Percentiles rank a stretch among this genome's conserved stretches.
phyloP scores from a whole-genome alignment of 257 asterid species.

The Datura wrightii region DNA sequence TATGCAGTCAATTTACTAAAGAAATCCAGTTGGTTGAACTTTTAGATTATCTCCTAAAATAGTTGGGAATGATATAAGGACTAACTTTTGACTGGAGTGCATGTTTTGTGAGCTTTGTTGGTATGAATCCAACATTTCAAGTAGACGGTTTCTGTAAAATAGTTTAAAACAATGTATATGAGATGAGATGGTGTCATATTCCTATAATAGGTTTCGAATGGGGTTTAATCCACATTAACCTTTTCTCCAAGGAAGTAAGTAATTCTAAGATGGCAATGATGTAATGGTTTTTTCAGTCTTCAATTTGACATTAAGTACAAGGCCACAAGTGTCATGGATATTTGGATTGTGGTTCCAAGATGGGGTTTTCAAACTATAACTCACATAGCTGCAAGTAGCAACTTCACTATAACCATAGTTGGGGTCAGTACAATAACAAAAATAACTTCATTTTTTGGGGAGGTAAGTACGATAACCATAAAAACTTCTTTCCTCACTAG shows the following conservation, averaged over 20 bases:
- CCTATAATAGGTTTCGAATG: background rate
- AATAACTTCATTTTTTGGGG: background rate
- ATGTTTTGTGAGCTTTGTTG: background rate
- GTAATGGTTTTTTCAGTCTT: background rate
- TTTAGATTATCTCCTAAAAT: background rate
- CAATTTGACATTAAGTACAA: constrained; percentile 5
- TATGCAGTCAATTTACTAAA: background rate
- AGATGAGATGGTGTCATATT: background rate
- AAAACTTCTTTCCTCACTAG: background rate
- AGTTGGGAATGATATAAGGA: background rate
- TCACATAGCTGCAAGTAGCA: background rate
- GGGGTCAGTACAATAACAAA: background rate
- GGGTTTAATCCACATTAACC: constrained; percentile 24
- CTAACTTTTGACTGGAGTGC: background rate
- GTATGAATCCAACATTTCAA: background rate
- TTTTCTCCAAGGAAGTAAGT: background rate
- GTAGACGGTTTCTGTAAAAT: background rate
- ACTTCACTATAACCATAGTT: background rate
- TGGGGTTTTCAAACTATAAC: background rate
- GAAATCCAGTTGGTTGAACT: background rate
- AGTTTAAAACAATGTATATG: background rate
- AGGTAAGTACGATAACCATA: background rate
- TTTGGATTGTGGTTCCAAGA: constrained; percentile 8
- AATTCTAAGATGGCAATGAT: background rate
- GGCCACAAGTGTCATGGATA: background rate